Percentiles rank a stretch among this genome's conserved stretches.
phyloP scores from a whole-genome alignment of 306 rosid genomes.

The Pachyrhizus erosus region DNA sequence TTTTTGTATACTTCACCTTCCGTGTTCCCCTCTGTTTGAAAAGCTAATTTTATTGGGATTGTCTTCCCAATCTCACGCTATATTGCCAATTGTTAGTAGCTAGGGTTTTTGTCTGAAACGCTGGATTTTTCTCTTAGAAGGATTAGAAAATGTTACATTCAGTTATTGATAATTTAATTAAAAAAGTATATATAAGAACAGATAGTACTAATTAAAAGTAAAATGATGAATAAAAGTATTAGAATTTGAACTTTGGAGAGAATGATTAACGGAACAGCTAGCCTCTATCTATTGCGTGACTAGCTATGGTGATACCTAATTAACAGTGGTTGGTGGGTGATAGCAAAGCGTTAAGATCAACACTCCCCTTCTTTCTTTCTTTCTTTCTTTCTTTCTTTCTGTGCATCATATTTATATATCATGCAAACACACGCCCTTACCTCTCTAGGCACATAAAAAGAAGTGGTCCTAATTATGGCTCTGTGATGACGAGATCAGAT shows the following conservation, averaged over 20 bases:
- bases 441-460: neutral
- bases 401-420: no score
- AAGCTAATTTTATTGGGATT: constrained; percentile 10
- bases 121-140: neutral
- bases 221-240: constrained; percentile 22
- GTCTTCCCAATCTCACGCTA: neutral
- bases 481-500: constrained; percentile 9
- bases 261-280: constrained; percentile 6
- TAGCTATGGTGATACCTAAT: constrained; percentile 48
- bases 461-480: constrained; percentile 49
- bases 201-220: constrained; percentile 9
- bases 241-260: neutral
- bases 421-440: constrained; percentile 16
- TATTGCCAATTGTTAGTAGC: neutral
- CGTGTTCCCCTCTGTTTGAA: neutral
- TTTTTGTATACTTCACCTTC: neutral
- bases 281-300: constrained; percentile 32
- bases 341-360: constrained; percentile 40
- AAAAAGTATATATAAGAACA: no score
- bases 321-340: constrained; percentile 40
- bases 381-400: no score
- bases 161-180: neutral
- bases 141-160: neutral
- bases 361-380: constrained; percentile 16
- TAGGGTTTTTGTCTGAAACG: neutral